Evolutionary conservation across 768 basidiomycete species (phyloP).

Genomic region (Mycena kentingensis): DNA sequence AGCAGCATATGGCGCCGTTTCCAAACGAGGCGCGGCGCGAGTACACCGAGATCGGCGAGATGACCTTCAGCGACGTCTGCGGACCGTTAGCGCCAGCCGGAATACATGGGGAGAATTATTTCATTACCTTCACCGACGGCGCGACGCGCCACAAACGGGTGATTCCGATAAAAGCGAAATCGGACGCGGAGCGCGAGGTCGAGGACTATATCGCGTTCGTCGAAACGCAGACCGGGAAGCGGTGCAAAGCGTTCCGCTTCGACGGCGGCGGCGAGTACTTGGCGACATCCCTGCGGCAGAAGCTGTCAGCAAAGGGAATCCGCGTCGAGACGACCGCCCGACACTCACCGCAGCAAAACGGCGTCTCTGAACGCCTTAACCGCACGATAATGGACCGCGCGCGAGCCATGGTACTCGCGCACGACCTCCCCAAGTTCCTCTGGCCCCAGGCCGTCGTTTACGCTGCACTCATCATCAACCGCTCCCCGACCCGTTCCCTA

Average conservation of each 20-base stretch:
- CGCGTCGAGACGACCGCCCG: slow-evolving; percentile 26
- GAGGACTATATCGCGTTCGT: slow-evolving; percentile 7
- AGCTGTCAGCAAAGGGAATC: slow-evolving; percentile 27
- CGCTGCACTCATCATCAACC: slow-evolving; percentile 29
- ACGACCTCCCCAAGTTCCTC: slow-evolving; percentile 14
- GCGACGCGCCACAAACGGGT: slow-evolving; percentile 3
- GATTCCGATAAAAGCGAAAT: slow-evolving; percentile 10
- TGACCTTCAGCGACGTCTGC: slow-evolving; percentile 26
- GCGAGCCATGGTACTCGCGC: slow-evolving; percentile 22
- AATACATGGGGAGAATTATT: slow-evolving; percentile 13
- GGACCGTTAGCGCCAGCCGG: slow-evolving; percentile 20
- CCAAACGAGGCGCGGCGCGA: slow-evolving; percentile 21
- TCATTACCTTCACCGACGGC: slow-evolving; percentile 21
- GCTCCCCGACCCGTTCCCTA: slow-evolving; percentile 18
- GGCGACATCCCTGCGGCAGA: slow-evolving; percentile 4
- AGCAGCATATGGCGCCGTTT: slow-evolving; percentile 23
- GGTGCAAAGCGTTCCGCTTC: slow-evolving; percentile 5
- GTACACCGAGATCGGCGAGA: slow-evolving; percentile 24
- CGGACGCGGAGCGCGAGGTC: slow-evolving; percentile 2
- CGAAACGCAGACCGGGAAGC: background rate
- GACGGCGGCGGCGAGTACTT: slow-evolving; percentile 27
- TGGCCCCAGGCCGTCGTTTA: slow-evolving; percentile 25
- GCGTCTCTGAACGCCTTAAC: slow-evolving; percentile 31
- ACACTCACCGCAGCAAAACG: slow-evolving; percentile 32
- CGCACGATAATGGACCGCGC: slow-evolving; percentile 24